Percentiles rank a stretch among this genome's conserved stretches.
These are phyloP conservation scores for Schizosaccharomyces pombe DNA, from an alignment of 805 yeast genomes.

Conservation along the genomic window DNA sequence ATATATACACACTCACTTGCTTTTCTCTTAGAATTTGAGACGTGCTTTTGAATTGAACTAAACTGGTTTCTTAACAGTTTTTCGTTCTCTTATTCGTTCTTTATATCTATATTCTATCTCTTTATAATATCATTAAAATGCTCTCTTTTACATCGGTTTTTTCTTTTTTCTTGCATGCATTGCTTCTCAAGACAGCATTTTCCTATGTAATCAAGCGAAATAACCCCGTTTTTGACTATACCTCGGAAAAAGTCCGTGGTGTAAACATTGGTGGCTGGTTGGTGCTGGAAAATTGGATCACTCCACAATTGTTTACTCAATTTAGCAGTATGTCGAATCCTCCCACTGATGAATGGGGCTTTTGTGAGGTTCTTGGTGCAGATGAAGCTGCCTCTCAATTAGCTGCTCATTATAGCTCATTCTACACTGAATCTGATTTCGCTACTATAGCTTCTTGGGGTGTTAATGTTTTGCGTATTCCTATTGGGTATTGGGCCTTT, in stretches of 20 bases:
- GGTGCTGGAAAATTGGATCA: conserved; percentile 31
- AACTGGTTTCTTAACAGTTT: neutral
- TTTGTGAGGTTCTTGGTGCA: conserved; percentile 34
- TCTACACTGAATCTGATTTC: conserved; percentile 53
- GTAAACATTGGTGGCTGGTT: conserved; percentile 83
- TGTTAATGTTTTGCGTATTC: conserved; percentile 67
- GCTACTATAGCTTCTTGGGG: conserved; percentile 32
- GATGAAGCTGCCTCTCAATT: conserved; percentile 30
- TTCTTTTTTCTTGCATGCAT: neutral
- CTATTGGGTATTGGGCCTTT: conserved; percentile 80
- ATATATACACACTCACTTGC: too few relatives aligned
- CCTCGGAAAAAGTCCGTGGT: conserved; percentile 8
- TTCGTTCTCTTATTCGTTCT: neutral
- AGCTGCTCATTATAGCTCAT: conserved; percentile 51
- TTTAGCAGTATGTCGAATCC: conserved; percentile 40
- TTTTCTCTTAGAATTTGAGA: too few relatives aligned
- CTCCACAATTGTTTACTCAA: conserved; percentile 36
- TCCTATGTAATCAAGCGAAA: neutral
- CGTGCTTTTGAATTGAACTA: too few relatives aligned
- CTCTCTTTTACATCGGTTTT: neutral
- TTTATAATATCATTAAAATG: neutral
- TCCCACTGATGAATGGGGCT: conserved; percentile 54
- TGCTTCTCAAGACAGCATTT: neutral
- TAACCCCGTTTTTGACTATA: conserved; percentile 2
- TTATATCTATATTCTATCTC: neutral